phyloP scores from a whole-genome alignment of 805 yeast genomes.

The Metschnikowia borealis region DNA sequence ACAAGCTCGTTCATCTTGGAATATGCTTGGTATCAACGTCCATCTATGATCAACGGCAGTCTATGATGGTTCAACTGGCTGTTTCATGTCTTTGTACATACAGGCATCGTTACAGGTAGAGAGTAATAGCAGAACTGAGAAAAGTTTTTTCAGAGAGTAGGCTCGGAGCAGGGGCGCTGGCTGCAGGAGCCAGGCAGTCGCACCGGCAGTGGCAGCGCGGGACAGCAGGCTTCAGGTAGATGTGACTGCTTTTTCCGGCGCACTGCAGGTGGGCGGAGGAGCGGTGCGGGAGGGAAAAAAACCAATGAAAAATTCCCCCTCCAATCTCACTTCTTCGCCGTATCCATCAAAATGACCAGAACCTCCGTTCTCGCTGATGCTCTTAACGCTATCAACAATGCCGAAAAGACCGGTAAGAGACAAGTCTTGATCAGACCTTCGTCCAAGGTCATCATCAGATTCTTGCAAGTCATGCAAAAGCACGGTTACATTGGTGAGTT shows the following conservation, averaged over 20 bases:
- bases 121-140: conserved; percentile 9
- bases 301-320: conserved; percentile 4
- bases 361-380: conserved; percentile 98
- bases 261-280: not conserved
- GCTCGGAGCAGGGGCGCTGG: conserved; percentile 3
- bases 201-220: not conserved
- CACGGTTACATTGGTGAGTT: conserved; percentile 48
- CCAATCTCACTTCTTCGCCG: conserved; percentile 1
- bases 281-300: conserved; percentile 3
- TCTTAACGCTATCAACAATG: conserved; percentile 96
- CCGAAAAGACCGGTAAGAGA: conserved; percentile 99
- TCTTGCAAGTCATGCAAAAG: conserved; percentile 94
- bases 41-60: not conserved
- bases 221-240: not conserved
- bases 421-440: conserved; percentile 98
- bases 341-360: conserved; percentile 69
- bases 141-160: conserved; percentile 15
- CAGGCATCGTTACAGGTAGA: conserved; percentile 36
- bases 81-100: conserved; percentile 24
- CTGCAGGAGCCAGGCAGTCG: conserved; percentile 5
- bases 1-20: too few species aligned
- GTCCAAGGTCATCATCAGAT: conserved; percentile 96
- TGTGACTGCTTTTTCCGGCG: conserved; percentile 17
- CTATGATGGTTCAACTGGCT: too few species aligned
- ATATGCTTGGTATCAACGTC: not conserved